Percentiles rank a stretch among this genome's conserved stretches.
phyloP scores from a whole-genome alignment of 352 stramenopile species.

The Phytopythium kandeliae region DNA sequence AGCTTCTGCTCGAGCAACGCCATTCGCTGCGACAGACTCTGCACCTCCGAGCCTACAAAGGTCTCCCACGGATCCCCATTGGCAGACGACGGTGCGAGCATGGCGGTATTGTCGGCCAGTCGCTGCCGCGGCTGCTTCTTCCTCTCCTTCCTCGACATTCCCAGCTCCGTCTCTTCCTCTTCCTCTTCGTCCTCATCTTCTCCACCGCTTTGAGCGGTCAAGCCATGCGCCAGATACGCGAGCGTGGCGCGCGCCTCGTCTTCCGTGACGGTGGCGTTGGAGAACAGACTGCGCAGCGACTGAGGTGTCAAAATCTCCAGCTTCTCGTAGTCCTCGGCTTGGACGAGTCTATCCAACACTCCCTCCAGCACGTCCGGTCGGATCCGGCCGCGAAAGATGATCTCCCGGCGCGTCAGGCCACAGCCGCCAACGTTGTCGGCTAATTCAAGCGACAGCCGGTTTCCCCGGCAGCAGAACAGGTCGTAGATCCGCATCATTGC shows the following conservation, averaged over 20 bases:
- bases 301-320: conserved; percentile 10
- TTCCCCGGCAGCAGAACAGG: conserved; percentile 2
- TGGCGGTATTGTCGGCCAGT: background rate
- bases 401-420: conserved; percentile 1
- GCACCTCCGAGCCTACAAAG: background rate
- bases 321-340: conserved; percentile 7
- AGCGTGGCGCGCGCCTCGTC: conserved; percentile 13
- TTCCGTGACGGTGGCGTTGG: conserved; percentile 11
- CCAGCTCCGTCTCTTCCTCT: background rate
- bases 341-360: conserved; percentile 6
- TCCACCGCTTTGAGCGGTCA: conserved; percentile 7
- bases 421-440: conserved; percentile 6
- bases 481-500: conserved; percentile 9
- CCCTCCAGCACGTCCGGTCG: conserved; percentile 15
- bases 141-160: background rate
- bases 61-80: background rate
- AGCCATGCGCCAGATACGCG: conserved; percentile 11
- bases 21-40: conserved; percentile 2
- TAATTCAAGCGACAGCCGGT: conserved; percentile 6
- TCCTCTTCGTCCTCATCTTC: background rate
- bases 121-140: background rate
- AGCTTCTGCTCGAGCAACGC: background rate
- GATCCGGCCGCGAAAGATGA: conserved; percentile 19
- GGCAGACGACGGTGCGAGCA: background rate
- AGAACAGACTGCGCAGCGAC: conserved; percentile 14